These are phyloP conservation scores for Lentinula novae-zelandiae DNA, from an alignment of 1,284 basidiomycete species.

Conservation along the genomic window DNA sequence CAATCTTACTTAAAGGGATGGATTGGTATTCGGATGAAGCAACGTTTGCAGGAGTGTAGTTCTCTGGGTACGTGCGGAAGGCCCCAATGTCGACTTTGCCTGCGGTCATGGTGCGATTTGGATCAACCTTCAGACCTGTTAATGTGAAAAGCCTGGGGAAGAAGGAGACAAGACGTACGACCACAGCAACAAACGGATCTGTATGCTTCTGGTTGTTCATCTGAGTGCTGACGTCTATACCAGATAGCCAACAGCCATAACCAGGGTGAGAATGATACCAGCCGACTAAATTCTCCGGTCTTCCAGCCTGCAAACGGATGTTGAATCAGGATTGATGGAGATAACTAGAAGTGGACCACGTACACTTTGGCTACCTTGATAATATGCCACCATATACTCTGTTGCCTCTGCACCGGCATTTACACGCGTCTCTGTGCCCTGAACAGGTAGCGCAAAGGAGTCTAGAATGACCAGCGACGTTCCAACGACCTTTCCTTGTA, in stretches of 20 bases:
- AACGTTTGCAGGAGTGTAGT: constrained; percentile 76
- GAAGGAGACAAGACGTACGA: constrained; percentile 52
- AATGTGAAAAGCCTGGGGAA: neutral
- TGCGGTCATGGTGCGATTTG: constrained; percentile 95
- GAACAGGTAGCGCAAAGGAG: constrained; percentile 94
- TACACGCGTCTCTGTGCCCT: constrained; percentile 98
- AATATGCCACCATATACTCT: constrained; percentile 98
- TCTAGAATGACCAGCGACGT: constrained; percentile 91
- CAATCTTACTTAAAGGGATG: constrained; percentile 92
- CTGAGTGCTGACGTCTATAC: constrained; percentile 96
- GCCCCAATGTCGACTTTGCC: constrained; percentile 99
- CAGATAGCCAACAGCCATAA: constrained; percentile 96
- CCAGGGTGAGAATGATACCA: constrained; percentile 99
- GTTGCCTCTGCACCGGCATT: constrained; percentile 96
- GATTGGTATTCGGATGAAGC: constrained; percentile 86
- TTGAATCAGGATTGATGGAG: neutral
- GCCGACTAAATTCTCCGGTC: constrained; percentile 89
- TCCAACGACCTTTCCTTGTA: constrained; percentile 95
- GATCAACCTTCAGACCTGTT: constrained; percentile 76
- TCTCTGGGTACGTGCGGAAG: constrained; percentile 94
- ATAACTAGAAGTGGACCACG: constrained; percentile 16
- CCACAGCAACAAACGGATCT: constrained; percentile 97
- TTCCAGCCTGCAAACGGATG: constrained; percentile 53
- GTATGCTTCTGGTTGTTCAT: constrained; percentile 92
- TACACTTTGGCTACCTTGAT: constrained; percentile 76